These are phyloP conservation scores for Hibiscus trionum DNA, from an alignment of 345 rosid species.

Conservation along the genomic window DNA sequence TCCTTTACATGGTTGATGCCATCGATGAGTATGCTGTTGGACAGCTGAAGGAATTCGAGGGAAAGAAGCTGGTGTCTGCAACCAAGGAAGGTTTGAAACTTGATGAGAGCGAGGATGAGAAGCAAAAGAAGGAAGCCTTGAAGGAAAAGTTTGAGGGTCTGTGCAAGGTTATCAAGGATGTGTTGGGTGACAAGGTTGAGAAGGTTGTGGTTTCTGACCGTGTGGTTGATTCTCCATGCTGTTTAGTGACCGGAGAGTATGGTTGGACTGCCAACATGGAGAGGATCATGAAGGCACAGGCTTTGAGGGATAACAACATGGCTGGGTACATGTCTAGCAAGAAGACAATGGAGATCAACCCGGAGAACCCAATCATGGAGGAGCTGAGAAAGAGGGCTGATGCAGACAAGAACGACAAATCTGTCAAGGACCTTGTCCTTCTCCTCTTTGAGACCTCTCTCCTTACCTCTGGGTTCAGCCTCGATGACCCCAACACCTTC, in stretches of 20 bases:
- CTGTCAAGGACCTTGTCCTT: constrained; percentile 49
- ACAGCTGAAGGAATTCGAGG: constrained; percentile 82
- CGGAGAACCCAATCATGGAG: constrained; percentile 76
- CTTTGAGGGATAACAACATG: constrained; percentile 80
- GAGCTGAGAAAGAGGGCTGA: constrained; percentile 42
- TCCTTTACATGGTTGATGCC: constrained; percentile 78
- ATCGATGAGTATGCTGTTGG: constrained; percentile 83
- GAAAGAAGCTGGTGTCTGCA: constrained; percentile 80
- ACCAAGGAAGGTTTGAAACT: constrained; percentile 83
- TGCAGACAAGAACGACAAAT: not conserved
- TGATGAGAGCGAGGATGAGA: constrained; percentile 74
- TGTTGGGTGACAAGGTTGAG: constrained; percentile 69
- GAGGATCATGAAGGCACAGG: constrained; percentile 87
- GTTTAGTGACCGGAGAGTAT: constrained; percentile 74
- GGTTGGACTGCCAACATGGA: constrained; percentile 96
- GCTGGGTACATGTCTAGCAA: constrained; percentile 81
- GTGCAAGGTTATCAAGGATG: constrained; percentile 85
- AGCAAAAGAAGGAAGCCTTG: constrained; percentile 48
- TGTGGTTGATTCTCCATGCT: constrained; percentile 83
- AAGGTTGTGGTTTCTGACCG: constrained; percentile 83
- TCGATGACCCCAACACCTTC: constrained; percentile 84
- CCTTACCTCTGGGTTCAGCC: constrained; percentile 84
- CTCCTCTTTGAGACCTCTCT: constrained; percentile 72
- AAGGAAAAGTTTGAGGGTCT: constrained; percentile 75
- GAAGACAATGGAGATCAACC: constrained; percentile 93